These are phyloP conservation scores for Aspergillus tubingensis DNA, from an alignment of 2,329 filamentous ascomycete genomes.

Conservation along the genomic window DNA sequence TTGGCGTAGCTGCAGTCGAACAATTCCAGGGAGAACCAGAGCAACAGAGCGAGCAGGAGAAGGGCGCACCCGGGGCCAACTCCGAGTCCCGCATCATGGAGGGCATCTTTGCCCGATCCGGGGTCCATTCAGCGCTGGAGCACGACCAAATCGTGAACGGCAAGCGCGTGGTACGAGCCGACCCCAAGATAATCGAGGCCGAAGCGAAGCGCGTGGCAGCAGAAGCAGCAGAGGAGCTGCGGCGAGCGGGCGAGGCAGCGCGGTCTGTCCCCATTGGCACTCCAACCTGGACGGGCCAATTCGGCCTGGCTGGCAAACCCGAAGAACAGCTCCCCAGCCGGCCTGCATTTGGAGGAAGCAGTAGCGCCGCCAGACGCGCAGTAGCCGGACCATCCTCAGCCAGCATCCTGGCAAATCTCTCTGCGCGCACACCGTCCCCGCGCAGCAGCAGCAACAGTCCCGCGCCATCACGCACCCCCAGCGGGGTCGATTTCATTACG, in stretches of 20 bases:
- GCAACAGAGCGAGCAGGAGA: conserved; percentile 22
- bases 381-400: conserved; percentile 43
- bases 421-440: conserved; percentile 26
- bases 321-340: conserved; percentile 50
- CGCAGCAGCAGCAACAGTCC: conserved; percentile 40
- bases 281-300: conserved; percentile 89
- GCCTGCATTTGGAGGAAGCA: conserved; percentile 45
- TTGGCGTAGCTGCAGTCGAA: conserved; percentile 66
- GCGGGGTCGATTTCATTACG: conserved; percentile 65
- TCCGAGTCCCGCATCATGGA: conserved; percentile 78
- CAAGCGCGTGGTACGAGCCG: conserved; percentile 69
- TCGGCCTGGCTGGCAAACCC: conserved; percentile 74
- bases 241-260: conserved; percentile 71
- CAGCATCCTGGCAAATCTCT: conserved; percentile 43
- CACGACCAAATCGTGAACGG: conserved; percentile 89
- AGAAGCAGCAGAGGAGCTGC: conserved; percentile 74
- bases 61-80: conserved; percentile 32
- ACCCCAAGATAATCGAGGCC: conserved; percentile 74
- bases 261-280: conserved; percentile 74
- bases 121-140: conserved; percentile 86
- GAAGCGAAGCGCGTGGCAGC: conserved; percentile 80
- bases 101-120: conserved; percentile 81
- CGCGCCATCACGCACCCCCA: conserved; percentile 44
- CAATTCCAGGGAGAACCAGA: conserved; percentile 58
- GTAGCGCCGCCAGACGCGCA: conserved; percentile 39